Base-by-base conservation (phyloP, 2,329 filamentous ascomycete species). In the Ophiostoma sp. region DNA sequence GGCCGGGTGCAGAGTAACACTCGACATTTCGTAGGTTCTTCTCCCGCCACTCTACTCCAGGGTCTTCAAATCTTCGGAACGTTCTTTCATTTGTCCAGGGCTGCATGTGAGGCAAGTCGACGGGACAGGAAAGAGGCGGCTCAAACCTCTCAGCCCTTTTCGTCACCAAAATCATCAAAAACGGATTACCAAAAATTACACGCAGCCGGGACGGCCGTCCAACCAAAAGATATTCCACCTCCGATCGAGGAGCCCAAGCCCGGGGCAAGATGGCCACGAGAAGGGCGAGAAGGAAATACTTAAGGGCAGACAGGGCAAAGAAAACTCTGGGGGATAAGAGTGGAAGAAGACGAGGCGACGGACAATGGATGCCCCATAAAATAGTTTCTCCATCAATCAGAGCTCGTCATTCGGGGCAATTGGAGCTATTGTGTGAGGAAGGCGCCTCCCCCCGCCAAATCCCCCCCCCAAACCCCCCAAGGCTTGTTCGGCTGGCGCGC, bases 361-460 rank as follows among this genome's bases (percentile, higher is more conserved):
- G 48, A 33, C 28, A 55, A 48, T n/a, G 17, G 28, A 25, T 3
- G 39, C 63, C 15, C 64, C 64, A 68, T 57, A 57, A 36, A 36
- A 48, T 36, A 70, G 42, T 66, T 73, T 73, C 72, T 73, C 72
- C 72, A 73, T 66, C 72, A 73, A 73, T 73, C 72, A 70, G 68
- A 73, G 31, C 36, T 48, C 55, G 15, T 33, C 28, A 22, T 50
- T 68, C 42, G 25, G 64, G 17, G 12, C 15, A 3, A 25, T 45
- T 64, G n/a, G 7, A 11, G 33, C 12, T 8, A 28, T 63, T 22
- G 42, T 45, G 42, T 9, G 50, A 22, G n/a, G 5, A 28, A 19
- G 63, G 63, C 63, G 25, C 63, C 63, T 66, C 4, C 50, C 69
- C 69, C 69, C 50, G 50, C 52, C 33, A 31, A 50, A 61, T 8